Evolutionary conservation across 75 land plant genomes (phyloP).

Genomic region (Azolla pinnata): DNA sequence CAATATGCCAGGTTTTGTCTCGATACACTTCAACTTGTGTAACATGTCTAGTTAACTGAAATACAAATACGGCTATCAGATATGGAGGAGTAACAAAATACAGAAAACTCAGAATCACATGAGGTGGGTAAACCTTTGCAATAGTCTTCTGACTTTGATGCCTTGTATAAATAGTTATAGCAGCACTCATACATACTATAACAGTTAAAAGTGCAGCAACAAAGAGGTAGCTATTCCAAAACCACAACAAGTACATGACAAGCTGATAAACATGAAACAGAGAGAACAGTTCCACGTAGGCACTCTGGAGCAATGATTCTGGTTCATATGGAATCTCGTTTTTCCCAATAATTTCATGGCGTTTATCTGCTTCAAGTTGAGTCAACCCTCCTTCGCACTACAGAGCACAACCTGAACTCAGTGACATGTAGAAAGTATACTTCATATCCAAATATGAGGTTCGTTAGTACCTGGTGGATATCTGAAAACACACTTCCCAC

Average conservation of each 20-base stretch:
- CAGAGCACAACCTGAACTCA: background rate
- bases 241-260: constrained; percentile 31
- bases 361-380: constrained; percentile 13
- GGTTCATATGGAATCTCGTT: constrained; percentile 36
- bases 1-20: constrained; percentile 12
- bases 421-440: background rate
- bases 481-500: constrained; percentile 17
- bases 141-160: constrained; percentile 29
- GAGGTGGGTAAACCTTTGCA: constrained; percentile 22
- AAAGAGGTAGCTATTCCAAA: constrained; percentile 44
- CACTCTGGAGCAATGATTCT: constrained; percentile 20
- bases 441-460: background rate
- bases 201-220: constrained; percentile 33
- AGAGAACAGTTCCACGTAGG: constrained; percentile 21
- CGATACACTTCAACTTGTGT: constrained; percentile 27
- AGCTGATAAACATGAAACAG: constrained; percentile 41
- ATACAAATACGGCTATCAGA: background rate
- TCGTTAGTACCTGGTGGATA: constrained; percentile 22
- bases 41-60: constrained; percentile 24
- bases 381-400: constrained; percentile 14
- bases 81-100: background rate
- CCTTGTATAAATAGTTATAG: constrained; percentile 33
- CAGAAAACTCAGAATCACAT: background rate
- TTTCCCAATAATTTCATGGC: constrained; percentile 20
- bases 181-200: constrained; percentile 33